A percentile compares a stretch with the other conserved stretches of the same genome.
phyloP scores from a whole-genome alignment of 2,329 filamentous ascomycete species.

The Aspergillus ruber region DNA sequence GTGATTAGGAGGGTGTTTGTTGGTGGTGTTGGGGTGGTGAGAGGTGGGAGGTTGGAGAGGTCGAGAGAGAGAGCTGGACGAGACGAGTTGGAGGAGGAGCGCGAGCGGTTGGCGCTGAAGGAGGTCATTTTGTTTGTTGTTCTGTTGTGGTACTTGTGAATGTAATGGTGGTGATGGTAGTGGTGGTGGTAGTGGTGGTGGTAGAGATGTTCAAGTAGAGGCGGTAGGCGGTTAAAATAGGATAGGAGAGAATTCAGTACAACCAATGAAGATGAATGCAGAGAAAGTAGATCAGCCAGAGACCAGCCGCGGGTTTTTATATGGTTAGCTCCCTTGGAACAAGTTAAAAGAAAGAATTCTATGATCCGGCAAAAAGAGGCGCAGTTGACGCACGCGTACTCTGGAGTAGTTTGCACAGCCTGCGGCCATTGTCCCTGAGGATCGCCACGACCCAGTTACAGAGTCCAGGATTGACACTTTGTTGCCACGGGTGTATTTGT shows the following conservation, averaged over 20 bases:
- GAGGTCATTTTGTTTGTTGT: slow-evolving; percentile 9
- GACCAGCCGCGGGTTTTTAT: neutral
- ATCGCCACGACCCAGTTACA: too few relatives aligned
- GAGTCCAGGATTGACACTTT: too few relatives aligned
- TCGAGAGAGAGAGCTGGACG: slow-evolving; percentile 40
- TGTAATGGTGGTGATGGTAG: neutral
- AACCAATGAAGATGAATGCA: neutral
- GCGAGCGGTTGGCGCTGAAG: slow-evolving; percentile 14
- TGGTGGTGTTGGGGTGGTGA: slow-evolving; percentile 41
- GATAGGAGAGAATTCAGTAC: neutral
- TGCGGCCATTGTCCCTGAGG: too few relatives aligned
- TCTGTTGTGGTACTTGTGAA: neutral
- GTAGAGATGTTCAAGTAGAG: neutral
- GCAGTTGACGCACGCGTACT: too few relatives aligned
- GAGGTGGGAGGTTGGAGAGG: slow-evolving; percentile 39
- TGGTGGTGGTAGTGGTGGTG: neutral
- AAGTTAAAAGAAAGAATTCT: too few relatives aligned
- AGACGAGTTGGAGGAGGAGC: slow-evolving; percentile 18
- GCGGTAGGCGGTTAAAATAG: neutral
- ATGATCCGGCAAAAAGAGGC: too few relatives aligned
- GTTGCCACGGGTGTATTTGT: too few relatives aligned
- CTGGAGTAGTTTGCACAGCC: too few relatives aligned
- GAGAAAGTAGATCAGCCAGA: neutral
- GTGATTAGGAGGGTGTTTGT: slow-evolving; percentile 48
- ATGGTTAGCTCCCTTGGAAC: neutral